These are phyloP conservation scores for Fusarium brachygibbosum DNA, from an alignment of 2,329 filamentous ascomycete species.

Conservation along the genomic window DNA sequence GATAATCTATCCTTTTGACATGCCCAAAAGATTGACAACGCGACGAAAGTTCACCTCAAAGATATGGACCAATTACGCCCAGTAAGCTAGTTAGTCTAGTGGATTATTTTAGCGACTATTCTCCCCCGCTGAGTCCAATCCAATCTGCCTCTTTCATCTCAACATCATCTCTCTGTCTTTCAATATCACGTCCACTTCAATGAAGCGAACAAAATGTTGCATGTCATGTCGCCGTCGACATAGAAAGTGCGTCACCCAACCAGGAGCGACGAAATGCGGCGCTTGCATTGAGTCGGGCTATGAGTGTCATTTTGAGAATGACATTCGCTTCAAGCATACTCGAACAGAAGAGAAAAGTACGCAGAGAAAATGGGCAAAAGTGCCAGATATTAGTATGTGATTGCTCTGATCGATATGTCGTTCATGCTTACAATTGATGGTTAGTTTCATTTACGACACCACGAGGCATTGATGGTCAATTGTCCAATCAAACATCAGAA, in stretches of 20 bases:
- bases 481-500: neutral
- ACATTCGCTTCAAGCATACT: conserved; percentile 17
- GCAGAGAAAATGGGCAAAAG: neutral
- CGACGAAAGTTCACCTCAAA: too few species aligned
- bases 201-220: conserved; percentile 13
- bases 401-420: too few species aligned
- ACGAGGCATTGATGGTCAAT: neutral
- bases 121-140: neutral
- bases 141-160: neutral
- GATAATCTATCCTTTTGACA: too few species aligned
- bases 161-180: neutral
- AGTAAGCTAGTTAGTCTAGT: neutral
- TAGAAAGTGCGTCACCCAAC: conserved; percentile 4
- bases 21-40: too few species aligned
- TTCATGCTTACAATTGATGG: too few species aligned
- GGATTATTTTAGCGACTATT: neutral
- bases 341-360: fast-evolving
- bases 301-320: conserved; percentile 7
- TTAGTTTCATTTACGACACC: conserved; percentile 11
- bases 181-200: neutral
- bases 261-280: neutral
- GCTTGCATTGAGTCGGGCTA: conserved; percentile 2
- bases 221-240: conserved; percentile 6
- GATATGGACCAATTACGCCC: neutral
- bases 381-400: neutral